These are phyloP conservation scores for Camillea tinctor DNA, from an alignment of 2,329 filamentous ascomycete species.

Conservation along the genomic window DNA sequence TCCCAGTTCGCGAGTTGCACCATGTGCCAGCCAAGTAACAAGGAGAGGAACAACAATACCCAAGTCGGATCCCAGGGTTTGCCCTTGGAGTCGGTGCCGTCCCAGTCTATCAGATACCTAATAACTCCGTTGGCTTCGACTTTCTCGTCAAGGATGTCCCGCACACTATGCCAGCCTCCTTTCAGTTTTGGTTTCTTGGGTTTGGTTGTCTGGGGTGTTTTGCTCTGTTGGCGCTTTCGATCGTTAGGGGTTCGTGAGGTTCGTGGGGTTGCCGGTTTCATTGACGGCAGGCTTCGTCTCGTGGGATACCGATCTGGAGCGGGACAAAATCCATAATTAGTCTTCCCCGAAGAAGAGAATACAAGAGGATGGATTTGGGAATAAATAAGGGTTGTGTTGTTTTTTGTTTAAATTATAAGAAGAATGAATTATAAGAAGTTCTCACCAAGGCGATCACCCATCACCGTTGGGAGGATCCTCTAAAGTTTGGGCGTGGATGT, in stretches of 20 bases:
- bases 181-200: slow-evolving; percentile 12
- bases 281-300: slow-evolving; percentile 21
- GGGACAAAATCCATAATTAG: slow-evolving; percentile 23
- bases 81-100: slow-evolving; percentile 47
- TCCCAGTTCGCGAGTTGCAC: not conserved
- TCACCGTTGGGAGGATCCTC: slow-evolving; percentile 11
- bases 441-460: slow-evolving; percentile 24
- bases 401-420: no score
- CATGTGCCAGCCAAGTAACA: not conserved
- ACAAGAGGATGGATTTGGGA: no score
- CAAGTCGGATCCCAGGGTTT: slow-evolving; percentile 49
- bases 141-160: slow-evolving; percentile 39
- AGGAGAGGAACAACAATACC: slow-evolving; percentile 37
- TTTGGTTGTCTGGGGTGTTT: not conserved
- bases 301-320: slow-evolving; percentile 20
- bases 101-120: slow-evolving; percentile 58
- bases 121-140: slow-evolving; percentile 22
- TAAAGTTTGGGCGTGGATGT: not conserved
- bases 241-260: slow-evolving; percentile 4
- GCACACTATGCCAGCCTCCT: slow-evolving; percentile 30
- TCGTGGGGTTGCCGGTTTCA: slow-evolving; percentile 19
- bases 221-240: not conserved
- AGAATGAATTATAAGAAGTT: no score
- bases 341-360: not conserved
- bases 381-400: no score